phyloP scores from a whole-genome alignment of 148 eudicot genomes.

The Arbutus unedo region DNA sequence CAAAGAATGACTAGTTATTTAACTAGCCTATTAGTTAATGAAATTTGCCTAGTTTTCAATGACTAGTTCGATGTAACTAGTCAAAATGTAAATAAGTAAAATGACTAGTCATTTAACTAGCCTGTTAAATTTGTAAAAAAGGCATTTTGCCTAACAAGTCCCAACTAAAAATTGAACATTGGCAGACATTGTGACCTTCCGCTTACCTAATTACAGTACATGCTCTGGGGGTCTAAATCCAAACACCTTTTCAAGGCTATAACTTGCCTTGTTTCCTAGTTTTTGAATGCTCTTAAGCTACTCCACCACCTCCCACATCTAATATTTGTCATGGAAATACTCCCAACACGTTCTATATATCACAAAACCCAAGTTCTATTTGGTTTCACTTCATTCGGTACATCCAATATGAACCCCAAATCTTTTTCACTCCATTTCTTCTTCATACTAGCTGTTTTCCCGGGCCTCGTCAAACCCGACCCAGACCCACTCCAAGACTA shows the following conservation, averaged over 20 bases:
- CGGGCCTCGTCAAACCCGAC: conserved; percentile 34
- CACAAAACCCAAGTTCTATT: conserved; percentile 5
- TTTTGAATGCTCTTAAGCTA: conserved; percentile 34
- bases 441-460: conserved; percentile 19
- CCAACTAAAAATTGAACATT: too few relatives aligned
- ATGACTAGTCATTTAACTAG: too few relatives aligned
- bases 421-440: conserved; percentile 20
- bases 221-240: conserved; percentile 19
- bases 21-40: too few relatives aligned
- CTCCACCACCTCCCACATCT: conserved; percentile 24
- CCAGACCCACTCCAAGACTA: conserved; percentile 84
- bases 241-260: too few relatives aligned
- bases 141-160: too few relatives aligned
- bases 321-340: not conserved
- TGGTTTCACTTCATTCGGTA: not conserved
- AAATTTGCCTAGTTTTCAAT: too few relatives aligned
- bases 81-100: too few relatives aligned
- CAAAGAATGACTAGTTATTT: too few relatives aligned
- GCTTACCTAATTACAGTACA: too few relatives aligned
- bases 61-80: too few relatives aligned
- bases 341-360: conserved; percentile 7
- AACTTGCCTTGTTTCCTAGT: conserved; percentile 18
- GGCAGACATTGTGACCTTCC: too few relatives aligned
- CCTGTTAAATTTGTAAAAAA: too few relatives aligned
- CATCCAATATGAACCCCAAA: conserved; percentile 27